Conservation (phyloP, 768 basidiomycete genomes). For the Phaeotremella fagi region DNA sequence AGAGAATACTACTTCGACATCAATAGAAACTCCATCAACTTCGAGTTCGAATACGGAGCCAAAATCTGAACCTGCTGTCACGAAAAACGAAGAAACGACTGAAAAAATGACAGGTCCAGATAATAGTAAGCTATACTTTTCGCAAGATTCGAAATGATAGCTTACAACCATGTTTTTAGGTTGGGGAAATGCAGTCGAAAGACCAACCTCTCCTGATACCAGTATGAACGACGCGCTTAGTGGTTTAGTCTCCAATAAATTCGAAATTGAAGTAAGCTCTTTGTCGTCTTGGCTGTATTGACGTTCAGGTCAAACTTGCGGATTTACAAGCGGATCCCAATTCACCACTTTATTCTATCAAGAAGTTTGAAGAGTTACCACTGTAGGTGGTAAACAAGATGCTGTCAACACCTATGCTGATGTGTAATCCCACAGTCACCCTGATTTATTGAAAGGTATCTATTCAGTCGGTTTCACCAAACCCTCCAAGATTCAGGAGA, state of each 20-base stretch:
- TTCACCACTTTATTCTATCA: slow-evolving; percentile 89
- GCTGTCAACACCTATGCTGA: background rate
- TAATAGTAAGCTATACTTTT: slow-evolving; percentile 1
- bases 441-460: slow-evolving; percentile 85
- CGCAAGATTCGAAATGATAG: background rate
- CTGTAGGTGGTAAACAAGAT: slow-evolving; percentile 58
- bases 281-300: background rate
- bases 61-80: too few species aligned
- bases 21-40: too few species aligned
- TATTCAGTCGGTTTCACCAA: slow-evolving; percentile 95
- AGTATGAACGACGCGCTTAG: background rate
- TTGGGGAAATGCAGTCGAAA: slow-evolving; percentile 1
- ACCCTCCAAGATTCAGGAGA: slow-evolving; percentile 98
- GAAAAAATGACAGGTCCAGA: background rate
- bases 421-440: slow-evolving; percentile 56
- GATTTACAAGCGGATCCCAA: slow-evolving; percentile 94
- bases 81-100: slow-evolving; percentile 7
- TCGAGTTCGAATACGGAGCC: background rate
- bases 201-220: background rate
- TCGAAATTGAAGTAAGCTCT: slow-evolving; percentile 35
- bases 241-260: slow-evolving; percentile 34
- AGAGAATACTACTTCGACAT: background rate
- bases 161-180: slow-evolving; percentile 2
- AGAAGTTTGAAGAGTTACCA: slow-evolving; percentile 92
- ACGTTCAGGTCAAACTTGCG: slow-evolving; percentile 78